phyloP scores from a whole-genome alignment of 768 basidiomycete genomes.

The Amanita rubescens region DNA sequence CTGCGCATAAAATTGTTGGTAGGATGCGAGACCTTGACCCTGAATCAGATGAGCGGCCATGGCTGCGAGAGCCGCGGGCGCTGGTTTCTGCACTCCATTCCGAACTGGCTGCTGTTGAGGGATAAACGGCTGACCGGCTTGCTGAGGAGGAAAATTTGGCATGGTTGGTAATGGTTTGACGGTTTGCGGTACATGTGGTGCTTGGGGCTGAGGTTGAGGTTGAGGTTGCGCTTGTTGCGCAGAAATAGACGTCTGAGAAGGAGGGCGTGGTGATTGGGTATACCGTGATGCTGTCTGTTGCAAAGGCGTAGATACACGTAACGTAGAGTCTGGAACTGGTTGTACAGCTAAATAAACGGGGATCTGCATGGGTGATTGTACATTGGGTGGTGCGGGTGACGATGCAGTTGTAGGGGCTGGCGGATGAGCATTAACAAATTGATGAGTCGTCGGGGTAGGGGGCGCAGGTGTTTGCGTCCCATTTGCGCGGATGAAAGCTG shows the following conservation, averaged over 20 bases:
- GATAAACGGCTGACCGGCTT: slow-evolving; percentile 10
- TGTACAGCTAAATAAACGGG: neutral
- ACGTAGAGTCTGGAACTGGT: neutral
- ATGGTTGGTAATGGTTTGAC: slow-evolving; percentile 5
- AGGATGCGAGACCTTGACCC: neutral
- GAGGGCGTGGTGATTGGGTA: slow-evolving; percentile 13
- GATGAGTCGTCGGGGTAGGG: slow-evolving; percentile 22
- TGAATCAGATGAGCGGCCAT: neutral
- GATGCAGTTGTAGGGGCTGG: slow-evolving; percentile 20
- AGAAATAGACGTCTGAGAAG: slow-evolving; percentile 17
- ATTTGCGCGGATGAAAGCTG: slow-evolving; percentile 21
- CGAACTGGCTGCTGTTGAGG: neutral
- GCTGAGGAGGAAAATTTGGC: slow-evolving; percentile 5
- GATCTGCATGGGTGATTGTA: slow-evolving; percentile 11
- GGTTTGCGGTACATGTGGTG: slow-evolving; percentile 1
- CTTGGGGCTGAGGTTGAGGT: slow-evolving; percentile 10
- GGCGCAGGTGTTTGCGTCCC: slow-evolving; percentile 28
- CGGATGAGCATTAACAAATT: slow-evolving; percentile 28
- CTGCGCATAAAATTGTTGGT: neutral
- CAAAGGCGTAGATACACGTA: slow-evolving; percentile 4
- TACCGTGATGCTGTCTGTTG: slow-evolving; percentile 1
- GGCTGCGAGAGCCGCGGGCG: neutral
- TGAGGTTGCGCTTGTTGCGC: slow-evolving; percentile 13
- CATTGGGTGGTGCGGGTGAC: slow-evolving; percentile 13
- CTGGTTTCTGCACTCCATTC: slow-evolving; percentile 6